Evolutionary conservation across 495 filamentous ascomycete genomes (phyloP).

Genomic region (Penicillium canariense): DNA sequence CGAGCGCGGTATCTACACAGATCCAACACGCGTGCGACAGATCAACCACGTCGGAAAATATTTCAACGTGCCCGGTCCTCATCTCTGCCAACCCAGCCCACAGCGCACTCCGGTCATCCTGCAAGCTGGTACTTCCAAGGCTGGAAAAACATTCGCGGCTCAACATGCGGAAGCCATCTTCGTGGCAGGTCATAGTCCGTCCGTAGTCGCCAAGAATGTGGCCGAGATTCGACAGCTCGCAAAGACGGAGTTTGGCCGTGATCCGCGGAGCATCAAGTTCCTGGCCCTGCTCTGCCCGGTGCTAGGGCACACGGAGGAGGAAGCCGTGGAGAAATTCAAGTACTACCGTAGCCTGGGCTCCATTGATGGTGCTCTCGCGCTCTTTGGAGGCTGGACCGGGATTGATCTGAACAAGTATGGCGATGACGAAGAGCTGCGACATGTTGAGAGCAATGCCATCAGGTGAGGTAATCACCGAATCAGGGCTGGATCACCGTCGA

Average conservation of each 20-base stretch:
- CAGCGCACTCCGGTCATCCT: constrained; percentile 65
- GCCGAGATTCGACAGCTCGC: constrained; percentile 51
- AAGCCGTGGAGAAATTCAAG: constrained; percentile 52
- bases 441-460: constrained; percentile 64
- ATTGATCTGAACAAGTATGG: constrained; percentile 52
- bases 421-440: constrained; percentile 54
- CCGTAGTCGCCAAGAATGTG: constrained; percentile 47
- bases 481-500: neutral
- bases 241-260: constrained; percentile 41
- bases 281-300: constrained; percentile 51
- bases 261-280: constrained; percentile 52
- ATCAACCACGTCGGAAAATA: constrained; percentile 69
- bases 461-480: constrained; percentile 31
- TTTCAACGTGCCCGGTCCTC: constrained; percentile 63
- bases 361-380: constrained; percentile 54
- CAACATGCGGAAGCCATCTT: constrained; percentile 58
- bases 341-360: constrained; percentile 48
- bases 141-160: constrained; percentile 62
- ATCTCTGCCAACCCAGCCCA: constrained; percentile 61
- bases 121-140: constrained; percentile 63
- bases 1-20: constrained; percentile 54
- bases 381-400: constrained; percentile 60
- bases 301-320: constrained; percentile 53
- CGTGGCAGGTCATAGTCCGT: constrained; percentile 48
- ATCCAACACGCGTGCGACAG: constrained; percentile 55